Base-by-base conservation (phyloP, 1,139 yeast species). In the Torulaspora globosa region DNA sequence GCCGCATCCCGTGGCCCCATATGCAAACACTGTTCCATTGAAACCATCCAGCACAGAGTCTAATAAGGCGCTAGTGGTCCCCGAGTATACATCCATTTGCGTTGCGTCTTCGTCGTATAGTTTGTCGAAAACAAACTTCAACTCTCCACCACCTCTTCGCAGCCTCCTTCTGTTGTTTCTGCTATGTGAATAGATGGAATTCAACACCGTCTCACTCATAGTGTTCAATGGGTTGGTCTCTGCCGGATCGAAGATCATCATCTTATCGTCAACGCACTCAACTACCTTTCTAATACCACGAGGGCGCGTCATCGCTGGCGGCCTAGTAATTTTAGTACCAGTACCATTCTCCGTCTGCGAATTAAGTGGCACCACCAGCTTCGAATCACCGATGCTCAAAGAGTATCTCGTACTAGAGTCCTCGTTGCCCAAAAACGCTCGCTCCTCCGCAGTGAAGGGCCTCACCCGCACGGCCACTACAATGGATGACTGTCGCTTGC, bases 1-100 rank as follows among this genome's bases (percentile, higher is more conserved):
- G n/a, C 98, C 98, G 65, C 97, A 92, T 0, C 98, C 98, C 0
- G 98, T 89, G 23, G 96, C 96, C 2, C 98, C 98, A 63, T 92
- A 92, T 1, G 98, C 97, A 70, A 92, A 92, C 0, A 90, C 89
- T 0, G 97, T 89, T 5, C 95, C 84, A 65, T 90, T 88, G 65
- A 72, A 87, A 0, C 97, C 97, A 53, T 85, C 95, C 38, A 90
- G 65, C 0, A 88, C 81, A 36, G 84, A 77, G 51, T 82, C 89
- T 7, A 90, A 69, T 38, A 88, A 69, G 0, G 95, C 92, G 43
- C 75, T 70, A 0, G 95, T 80, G 0, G 96, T 86, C 36, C 69
- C 67, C 27, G 70, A 64, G 59, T 80, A 89, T 0, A 89, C 88
- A 7, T 83, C 82, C 15, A 74, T 72, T 60, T 89, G 96, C 0